A percentile compares a stretch with the other conserved stretches of the same genome.
Evolutionary conservation across 2,329 filamentous ascomycete species (phyloP).

Genomic region (Aschersonia sp.): DNA sequence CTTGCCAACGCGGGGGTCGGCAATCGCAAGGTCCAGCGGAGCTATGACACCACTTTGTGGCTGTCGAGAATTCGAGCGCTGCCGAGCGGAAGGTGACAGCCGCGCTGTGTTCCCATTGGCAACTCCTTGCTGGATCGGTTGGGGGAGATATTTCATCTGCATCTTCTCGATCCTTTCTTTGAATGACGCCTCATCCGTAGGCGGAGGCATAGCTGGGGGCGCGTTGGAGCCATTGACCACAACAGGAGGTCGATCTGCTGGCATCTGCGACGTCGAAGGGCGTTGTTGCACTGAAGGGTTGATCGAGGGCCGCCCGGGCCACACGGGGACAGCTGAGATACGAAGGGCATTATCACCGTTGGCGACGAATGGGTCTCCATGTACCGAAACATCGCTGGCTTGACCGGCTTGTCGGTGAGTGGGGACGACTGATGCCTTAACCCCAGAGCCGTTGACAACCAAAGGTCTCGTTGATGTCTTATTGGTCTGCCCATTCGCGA

Average conservation of each 20-base stretch:
- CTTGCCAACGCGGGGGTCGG: conserved; percentile 22
- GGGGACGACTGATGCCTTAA: conserved; percentile 15
- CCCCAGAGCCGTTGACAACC: conserved; percentile 35
- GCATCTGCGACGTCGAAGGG: conserved; percentile 4
- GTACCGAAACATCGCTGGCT: conserved; percentile 5
- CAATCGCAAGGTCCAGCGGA: conserved; percentile 39
- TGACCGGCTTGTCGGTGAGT: conserved; percentile 8
- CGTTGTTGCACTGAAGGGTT: conserved; percentile 1
- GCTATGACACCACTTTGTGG: conserved; percentile 35
- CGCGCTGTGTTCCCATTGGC: conserved; percentile 12
- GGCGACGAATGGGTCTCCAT: conserved; percentile 9
- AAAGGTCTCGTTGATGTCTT: conserved; percentile 28
- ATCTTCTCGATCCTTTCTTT: conserved; percentile 26
- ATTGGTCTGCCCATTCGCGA: conserved; percentile 17
- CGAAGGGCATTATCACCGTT: conserved; percentile 15
- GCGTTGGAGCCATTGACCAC: conserved; percentile 21
- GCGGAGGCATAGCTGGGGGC: conserved; percentile 4
- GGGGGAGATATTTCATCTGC: conserved; percentile 15
- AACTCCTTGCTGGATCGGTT: conserved; percentile 16
- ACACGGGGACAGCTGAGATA: conserved; percentile 8
- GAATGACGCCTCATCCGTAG: conserved; percentile 24
- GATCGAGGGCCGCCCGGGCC: conserved; percentile 1
- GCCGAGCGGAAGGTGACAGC: conserved; percentile 19
- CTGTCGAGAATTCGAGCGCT: conserved; percentile 23
- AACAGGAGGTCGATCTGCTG: conserved; percentile 14